These are phyloP conservation scores for Verruconis gallopava DNA, from an alignment of 2,329 filamentous ascomycete species.

Conservation along the genomic window DNA sequence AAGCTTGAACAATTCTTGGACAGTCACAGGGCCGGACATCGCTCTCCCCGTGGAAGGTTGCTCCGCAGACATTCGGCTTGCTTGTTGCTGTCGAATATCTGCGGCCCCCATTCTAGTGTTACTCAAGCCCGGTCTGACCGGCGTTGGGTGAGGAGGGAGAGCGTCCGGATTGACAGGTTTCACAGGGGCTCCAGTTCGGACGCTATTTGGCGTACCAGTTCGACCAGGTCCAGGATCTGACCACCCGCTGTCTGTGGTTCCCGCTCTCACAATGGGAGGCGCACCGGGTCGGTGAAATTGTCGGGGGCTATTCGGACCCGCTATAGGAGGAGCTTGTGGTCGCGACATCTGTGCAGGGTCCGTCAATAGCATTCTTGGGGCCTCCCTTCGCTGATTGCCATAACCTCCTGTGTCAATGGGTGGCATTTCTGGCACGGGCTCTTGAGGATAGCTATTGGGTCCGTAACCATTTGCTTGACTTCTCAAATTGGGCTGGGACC, in stretches of 20 bases:
- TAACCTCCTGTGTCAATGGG: conserved; percentile 5
- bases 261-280: conserved; percentile 20
- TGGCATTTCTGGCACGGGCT: conserved; percentile 4
- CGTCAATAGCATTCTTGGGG: background rate
- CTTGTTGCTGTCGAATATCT: conserved; percentile 6
- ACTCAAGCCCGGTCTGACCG: conserved; percentile 38
- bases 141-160: conserved; percentile 26
- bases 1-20: conserved; percentile 63
- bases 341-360: conserved; percentile 1
- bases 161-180: conserved; percentile 8
- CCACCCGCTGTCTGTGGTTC: conserved; percentile 22
- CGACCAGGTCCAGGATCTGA: conserved; percentile 23
- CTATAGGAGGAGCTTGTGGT: conserved; percentile 10
- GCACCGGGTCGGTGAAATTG: conserved; percentile 9
- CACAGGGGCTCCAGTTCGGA: background rate
- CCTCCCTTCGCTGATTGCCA: background rate
- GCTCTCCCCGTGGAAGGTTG: conserved; percentile 13
- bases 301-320: conserved; percentile 4
- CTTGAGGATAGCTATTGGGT: conserved; percentile 11
- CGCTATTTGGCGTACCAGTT: conserved; percentile 10
- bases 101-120: conserved; percentile 11
- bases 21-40: conserved; percentile 51
- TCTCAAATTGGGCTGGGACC: conserved; percentile 54
- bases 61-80: conserved; percentile 1
- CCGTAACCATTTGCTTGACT: conserved; percentile 6